Evolutionary conservation across 306 rosid species (phyloP), one percentile per base, ranked within the genome.

Genomic region (Dryas drummondii): DNA sequence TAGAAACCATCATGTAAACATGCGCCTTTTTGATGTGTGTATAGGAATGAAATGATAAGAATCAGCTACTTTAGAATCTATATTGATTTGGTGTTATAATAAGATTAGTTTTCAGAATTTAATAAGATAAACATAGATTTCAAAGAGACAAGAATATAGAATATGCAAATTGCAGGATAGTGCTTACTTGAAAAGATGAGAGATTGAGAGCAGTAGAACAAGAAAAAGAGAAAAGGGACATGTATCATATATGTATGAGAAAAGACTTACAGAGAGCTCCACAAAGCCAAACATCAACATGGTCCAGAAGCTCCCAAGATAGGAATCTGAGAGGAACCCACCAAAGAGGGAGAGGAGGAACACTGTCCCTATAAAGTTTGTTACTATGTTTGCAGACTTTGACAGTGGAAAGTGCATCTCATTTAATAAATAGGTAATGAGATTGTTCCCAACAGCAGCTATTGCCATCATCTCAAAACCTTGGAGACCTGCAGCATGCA

Each of bases 381-480:
- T 89, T 0, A 89, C 91, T 50, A 85, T 76, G 78, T 84, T 89
- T 19, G 93, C 91, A 8, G 93, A 87, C 75, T 83, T 87, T 5
- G 93, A 81, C 46, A 89, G 82, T 49, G 88, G 75, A 55, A 87
- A 89, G 84, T 87, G 87, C 93, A 89, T 87, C 72, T 89, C 86
- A 70, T 73, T 85, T 55, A 81, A 66, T n/a, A 89, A 82, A 57
- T 85, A 89, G 14, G 89, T 89, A 54, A 89, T 87, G 26, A 89
- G 86, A 70, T 87, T 89, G 70, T 86, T 89, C 70, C 91, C 89
- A 53, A 89, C 91, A 6, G 83, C 91, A 15, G 89, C 91, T 73
- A 89, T 83, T 22, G 89, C 93, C 89, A 89, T 85, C 88, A 86
- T 89, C 86, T 89, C 93, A 70, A 89, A 82, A 41, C 88, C 91